Conservation (phyloP, 1,284 basidiomycete species). For the Marasmius oreades region DNA sequence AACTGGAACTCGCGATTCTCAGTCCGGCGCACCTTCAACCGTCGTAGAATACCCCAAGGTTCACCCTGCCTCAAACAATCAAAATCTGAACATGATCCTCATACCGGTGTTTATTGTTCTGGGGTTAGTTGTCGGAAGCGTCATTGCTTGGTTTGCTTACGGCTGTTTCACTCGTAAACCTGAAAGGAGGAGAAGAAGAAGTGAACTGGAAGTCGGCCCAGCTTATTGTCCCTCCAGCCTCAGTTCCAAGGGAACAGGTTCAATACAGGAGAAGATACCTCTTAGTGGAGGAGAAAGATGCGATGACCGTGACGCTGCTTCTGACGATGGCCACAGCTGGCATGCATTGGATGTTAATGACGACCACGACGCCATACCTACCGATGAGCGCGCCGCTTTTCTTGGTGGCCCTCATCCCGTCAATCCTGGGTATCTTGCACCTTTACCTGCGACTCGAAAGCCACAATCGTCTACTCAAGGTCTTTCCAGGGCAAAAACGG, state of each 20-base stretch:
- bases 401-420: neutral
- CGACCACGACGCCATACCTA: neutral
- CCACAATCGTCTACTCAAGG: neutral
- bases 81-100: slow-evolving; percentile 25
- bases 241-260: neutral
- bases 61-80: slow-evolving; percentile 6
- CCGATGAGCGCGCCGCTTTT: neutral
- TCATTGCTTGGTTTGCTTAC: slow-evolving; percentile 26
- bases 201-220: slow-evolving; percentile 11
- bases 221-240: slow-evolving; percentile 9
- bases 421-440: neutral
- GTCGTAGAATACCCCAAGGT: slow-evolving; percentile 9
- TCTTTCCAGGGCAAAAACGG: slow-evolving; percentile 7
- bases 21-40: slow-evolving; percentile 3
- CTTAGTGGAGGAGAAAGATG: neutral
- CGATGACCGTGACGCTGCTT: neutral
- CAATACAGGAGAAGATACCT: neutral
- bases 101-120: slow-evolving; percentile 28
- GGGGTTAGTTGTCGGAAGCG: slow-evolving; percentile 24
- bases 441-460: neutral
- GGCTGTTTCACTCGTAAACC: slow-evolving; percentile 24
- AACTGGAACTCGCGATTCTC: slow-evolving; percentile 4
- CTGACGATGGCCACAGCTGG: neutral
- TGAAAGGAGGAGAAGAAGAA: slow-evolving; percentile 5
- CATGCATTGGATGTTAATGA: neutral